Evolutionary conservation across 2,329 filamentous ascomycete genomes (phyloP).

Genomic region (Fonsecaea pedrosoi): DNA sequence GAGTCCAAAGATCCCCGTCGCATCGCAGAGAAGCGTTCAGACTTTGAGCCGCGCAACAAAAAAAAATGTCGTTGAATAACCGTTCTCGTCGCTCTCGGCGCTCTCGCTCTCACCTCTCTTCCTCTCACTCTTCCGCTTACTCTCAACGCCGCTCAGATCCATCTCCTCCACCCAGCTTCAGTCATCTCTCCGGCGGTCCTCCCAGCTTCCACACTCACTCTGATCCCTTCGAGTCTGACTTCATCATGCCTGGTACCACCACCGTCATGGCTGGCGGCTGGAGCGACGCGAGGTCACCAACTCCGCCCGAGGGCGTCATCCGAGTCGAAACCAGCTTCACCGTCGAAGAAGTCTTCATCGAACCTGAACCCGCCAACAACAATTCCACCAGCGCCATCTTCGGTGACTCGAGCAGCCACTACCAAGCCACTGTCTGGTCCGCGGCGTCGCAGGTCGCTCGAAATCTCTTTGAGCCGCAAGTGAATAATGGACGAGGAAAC

Average conservation of each 20-base stretch:
- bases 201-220: constrained; percentile 1
- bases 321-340: constrained; percentile 14
- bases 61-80: background rate
- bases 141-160: background rate
- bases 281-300: background rate
- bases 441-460: constrained; percentile 10
- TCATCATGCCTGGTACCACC: constrained; percentile 7
- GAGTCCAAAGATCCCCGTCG: background rate
- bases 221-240: background rate
- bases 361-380: background rate
- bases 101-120: constrained; percentile 5
- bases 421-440: constrained; percentile 17
- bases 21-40: constrained; percentile 14
- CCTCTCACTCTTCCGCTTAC: background rate
- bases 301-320: constrained; percentile 19
- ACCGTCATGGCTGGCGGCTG: constrained; percentile 4
- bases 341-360: constrained; percentile 13
- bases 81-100: background rate
- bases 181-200: background rate
- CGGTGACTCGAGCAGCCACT: constrained; percentile 16
- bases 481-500: constrained; percentile 1
- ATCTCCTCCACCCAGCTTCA: constrained; percentile 5
- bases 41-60: background rate
- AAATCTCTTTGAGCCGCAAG: constrained; percentile 3
- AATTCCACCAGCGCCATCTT: constrained; percentile 3